Base-by-base conservation (phyloP, 352 stramenopile genomes). In the Globisporangium okanoganense region DNA sequence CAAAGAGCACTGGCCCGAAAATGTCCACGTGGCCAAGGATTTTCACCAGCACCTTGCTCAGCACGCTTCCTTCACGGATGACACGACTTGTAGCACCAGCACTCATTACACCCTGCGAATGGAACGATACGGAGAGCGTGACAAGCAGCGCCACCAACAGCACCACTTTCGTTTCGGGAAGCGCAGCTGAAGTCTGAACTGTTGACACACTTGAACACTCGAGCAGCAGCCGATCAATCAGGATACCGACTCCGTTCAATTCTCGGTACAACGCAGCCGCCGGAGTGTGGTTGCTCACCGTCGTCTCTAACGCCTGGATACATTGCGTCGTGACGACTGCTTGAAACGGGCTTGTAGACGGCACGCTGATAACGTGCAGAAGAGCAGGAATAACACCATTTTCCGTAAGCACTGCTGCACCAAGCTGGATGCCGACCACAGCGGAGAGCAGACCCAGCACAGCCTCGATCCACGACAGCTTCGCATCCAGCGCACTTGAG, bases 1-100 rank as follows among this genome's bases (percentile, higher is more conserved):
- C 89, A 55, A 96, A 97, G 35, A 99, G 67, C n/a, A 95, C 81
- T 3, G 95, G 90, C 14, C 97, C 95, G 64, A 98, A 99, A 5
- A 79, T 67, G 61, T 96, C 79, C 41, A 98, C 76, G 72, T 97
- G 88, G 14, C 83, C 75, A 56, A 99, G 69, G 55, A 99, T 87
- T 36, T 93, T 86, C 33, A 92, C 73, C 24, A 99, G 56, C 10
- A 96, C 82, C 59, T 89, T 86, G 56, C 82, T 95, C 25, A 99
- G 67, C 44, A 85, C 78, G 16, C 90, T 92, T 29, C 80, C 83
- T 62, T 96, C 87, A 18, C 87, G 85, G 71, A 96, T 96, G n/a
- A 88, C 81, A 5, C 87, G 87, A 51, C 83, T 92, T 25, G 87
- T 94, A 16, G 85, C 79, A 6, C 87, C 87, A 44, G 87, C 87